Base-by-base conservation (phyloP, 352 stramenopile genomes). In the Phytophthora sansomeana region DNA sequence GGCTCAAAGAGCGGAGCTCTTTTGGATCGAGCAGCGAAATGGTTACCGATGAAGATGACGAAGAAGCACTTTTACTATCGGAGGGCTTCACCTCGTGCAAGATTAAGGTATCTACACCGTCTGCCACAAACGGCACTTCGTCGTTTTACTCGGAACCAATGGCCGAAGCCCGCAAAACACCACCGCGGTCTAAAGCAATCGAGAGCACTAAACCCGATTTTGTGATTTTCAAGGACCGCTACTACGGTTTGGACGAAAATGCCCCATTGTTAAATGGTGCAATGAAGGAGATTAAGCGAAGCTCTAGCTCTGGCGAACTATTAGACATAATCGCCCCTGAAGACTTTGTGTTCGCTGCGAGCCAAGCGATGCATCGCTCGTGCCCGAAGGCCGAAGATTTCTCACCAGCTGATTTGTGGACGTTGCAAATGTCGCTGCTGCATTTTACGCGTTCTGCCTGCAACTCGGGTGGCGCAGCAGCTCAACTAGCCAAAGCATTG, bases 401-500 rank as follows among this genome's bases (percentile, higher is more conserved):
- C 43, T 65, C 58, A 51, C 26, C 56, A 21, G 65, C 69, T 36
- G 61, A 75, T 7, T 49, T 71, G 10, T 93, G 85, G 85, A 58
- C 54, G 17, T 24, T 78, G 2, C 79, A 83, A 6, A 74, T 83
- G 35, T 77, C 77, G 2, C 42, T 91, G 21, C 51, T 91, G 42
- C 85, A 90, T 48, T 84, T 74, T 39, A 46, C 85, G 17, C 61
- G 67, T 1, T 58, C 69, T 6, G 77, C 67, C 2, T 87, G 79
- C 58, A 80, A 80, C 43, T 90, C 80, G 3, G 73, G 54, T 19
- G 49, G 63, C 29, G 75, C 69, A n/a, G 67, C 74, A 24, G 47
- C 61, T 33, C 52, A 79, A 48, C 63, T 91, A 10, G 85, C 73
- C 3, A 67, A 74, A 7, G 58, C 66, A 2, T 57, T 93, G 6